Base-by-base conservation (phyloP, 148 eudicot species). In the Dianthus caryophyllus region DNA sequence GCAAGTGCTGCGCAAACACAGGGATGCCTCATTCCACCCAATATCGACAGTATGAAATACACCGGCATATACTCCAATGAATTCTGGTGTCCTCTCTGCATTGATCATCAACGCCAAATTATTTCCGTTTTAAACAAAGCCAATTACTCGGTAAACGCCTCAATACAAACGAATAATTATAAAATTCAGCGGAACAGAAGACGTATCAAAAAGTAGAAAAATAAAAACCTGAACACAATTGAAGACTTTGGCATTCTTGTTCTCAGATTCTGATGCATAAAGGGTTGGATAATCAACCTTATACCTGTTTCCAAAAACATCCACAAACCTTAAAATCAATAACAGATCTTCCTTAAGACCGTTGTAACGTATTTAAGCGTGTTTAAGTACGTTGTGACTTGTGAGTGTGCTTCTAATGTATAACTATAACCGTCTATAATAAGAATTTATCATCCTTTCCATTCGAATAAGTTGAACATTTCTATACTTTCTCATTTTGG, bases 31-130 rank as follows among this genome's bases (percentile, higher is more conserved):
- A 93, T 74, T 20, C 98, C 98, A 59, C 92, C 98, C 79, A 93
- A 44, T 26, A 78, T 77, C 95, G 84, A 76, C 74, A 84, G 62
- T 47, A 79, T 25, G 84, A 90, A 89, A 76, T 81, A 87, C 60
- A 84, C 48, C 0, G 98, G 96, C 98, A 93, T 84, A 84, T 77
- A 31, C 55, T 93, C 98, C 73, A 93, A 64, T 12, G 98, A 85
- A 76, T 93, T 93, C 82, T 93, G 98, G 75, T 93, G 98, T 64
- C 98, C 98, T 78, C 96, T 89, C 98, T 93, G 87, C 72, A 75
- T 31, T 49, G 72, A 66, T 44, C 69, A 64, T 56, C 30, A 73
- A 4, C 48, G 11, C 22, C 48, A 21, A 33, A 43, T 24, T 53
- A 25, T 47, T 25, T 47, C 8, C 10, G n/a, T n/a, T n/a, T n/a